Base-by-base conservation (phyloP, 305 asterid genomes). In the Fraxinus latifolia region DNA sequence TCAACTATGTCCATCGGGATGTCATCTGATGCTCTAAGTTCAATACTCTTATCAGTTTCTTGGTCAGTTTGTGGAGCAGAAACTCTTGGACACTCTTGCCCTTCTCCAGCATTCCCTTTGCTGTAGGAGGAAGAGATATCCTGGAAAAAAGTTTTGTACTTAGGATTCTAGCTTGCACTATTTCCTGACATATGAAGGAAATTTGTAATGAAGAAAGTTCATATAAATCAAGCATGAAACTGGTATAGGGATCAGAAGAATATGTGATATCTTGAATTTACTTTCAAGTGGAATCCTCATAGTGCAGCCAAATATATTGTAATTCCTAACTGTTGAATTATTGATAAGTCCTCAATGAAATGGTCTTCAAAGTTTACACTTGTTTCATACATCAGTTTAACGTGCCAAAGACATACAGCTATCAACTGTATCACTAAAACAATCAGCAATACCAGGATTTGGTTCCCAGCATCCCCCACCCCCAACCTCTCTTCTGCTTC, bases 1-100 rank as follows among this genome's bases (percentile, higher is more conserved):
- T 93, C 97, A 17, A 91, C 98, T 72, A 96, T 91, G 53, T 92
- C 99, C 97, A 92, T 93, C 0, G 98, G 97, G 67, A 92, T 91
- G 55, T 93, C 98, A 81, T 96, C 97, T 11, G 96, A 84, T 47
- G 86, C 80, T 62, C 84, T 88, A 19, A 39, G 74, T 65, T 86
- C 89, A 55, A 67, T 47, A 34, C 79, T 81, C 37, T 77, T 83
- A 47, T 86, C 82, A 3, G 78, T 84, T 67, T 86, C 86, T 71
- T 80, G 87, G 80, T 76, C 77, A 74, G 1, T 80, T 65, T 80
- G 88, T 7, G 77, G 74, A 76, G 77, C 84, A 4, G 83, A 32
- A 71, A 44, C 80, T 58, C 80, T 86, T 7, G 81, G 76, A 29
- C 15, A 80, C 68, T 82, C 85, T 80, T 79, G 86, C 81, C 81